Evolutionary conservation across 2,329 filamentous ascomycete genomes (phyloP).

Genomic region (Triangularia setosa): DNA sequence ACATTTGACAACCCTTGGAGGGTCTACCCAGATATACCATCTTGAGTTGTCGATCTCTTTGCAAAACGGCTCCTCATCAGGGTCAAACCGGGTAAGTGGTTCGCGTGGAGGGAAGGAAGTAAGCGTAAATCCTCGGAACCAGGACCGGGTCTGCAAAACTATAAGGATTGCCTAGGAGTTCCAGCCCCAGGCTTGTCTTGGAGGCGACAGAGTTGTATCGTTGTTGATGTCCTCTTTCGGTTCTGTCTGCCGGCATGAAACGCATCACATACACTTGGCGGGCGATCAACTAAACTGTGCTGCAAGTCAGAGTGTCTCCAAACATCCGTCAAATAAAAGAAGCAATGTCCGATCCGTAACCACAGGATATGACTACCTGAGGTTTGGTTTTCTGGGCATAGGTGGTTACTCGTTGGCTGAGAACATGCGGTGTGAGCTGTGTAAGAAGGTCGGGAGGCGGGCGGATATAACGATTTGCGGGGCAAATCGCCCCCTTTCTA

Average conservation of each 20-base stretch:
- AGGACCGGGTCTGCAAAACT: background rate
- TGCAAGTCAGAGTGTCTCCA: background rate
- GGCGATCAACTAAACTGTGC: background rate
- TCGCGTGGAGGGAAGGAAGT: background rate
- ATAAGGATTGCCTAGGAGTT: background rate
- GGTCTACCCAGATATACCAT: conserved; percentile 67
- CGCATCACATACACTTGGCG: conserved; percentile 12
- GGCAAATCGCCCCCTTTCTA: background rate
- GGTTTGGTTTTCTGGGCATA: background rate
- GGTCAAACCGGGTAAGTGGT: background rate
- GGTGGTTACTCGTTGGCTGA: background rate
- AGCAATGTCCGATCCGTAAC: background rate
- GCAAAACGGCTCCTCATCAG: no score
- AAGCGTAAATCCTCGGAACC: background rate
- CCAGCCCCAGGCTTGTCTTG: background rate
- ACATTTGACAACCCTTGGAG: conserved; percentile 69
- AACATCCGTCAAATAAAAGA: background rate
- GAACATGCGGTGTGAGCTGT: background rate
- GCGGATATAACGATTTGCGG: background rate
- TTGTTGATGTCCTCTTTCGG: background rate
- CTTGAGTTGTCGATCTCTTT: conserved; percentile 14
- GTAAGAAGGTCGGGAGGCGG: background rate
- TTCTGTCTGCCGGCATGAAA: conserved; percentile 19
- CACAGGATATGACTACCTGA: background rate
- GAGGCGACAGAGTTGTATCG: background rate